A percentile compares a stretch with the other conserved stretches of the same genome.
phyloP scores from a whole-genome alignment of 2,329 filamentous ascomycete species.

The Apiospora marii region DNA sequence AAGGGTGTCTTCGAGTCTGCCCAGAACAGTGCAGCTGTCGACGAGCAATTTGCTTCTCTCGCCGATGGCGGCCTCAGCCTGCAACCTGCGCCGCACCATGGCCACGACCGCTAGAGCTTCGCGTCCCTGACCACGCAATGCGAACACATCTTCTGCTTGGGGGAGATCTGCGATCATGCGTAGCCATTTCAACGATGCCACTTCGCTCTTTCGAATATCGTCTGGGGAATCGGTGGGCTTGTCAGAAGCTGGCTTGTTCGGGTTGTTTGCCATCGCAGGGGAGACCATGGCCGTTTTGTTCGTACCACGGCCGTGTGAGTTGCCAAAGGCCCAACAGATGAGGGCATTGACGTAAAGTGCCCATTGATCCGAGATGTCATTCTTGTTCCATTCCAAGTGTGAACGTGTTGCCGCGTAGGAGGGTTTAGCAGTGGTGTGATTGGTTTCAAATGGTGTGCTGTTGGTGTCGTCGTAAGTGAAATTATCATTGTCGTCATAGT shows the following conservation, averaged over 20 bases:
- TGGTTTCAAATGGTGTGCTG: neutral
- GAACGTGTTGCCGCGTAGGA: neutral
- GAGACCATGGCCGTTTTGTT: conserved; percentile 12
- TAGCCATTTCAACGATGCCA: conserved; percentile 43
- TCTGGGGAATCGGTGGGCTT: conserved; percentile 36
- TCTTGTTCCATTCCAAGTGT: conserved; percentile 56
- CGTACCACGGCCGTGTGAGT: conserved; percentile 32
- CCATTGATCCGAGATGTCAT: conserved; percentile 82
- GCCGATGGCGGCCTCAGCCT: conserved; percentile 55
- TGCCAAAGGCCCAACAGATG: conserved; percentile 66
- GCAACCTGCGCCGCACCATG: conserved; percentile 55
- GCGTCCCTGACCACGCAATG: conserved; percentile 46
- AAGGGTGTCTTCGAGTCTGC: conserved; percentile 56
- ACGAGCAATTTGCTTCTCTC: conserved; percentile 58
- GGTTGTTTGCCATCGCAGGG: neutral
- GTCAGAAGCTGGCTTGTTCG: conserved; percentile 29
- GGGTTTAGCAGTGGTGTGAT: neutral
- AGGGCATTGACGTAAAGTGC: conserved; percentile 69
- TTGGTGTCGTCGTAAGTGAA: conserved; percentile 5
- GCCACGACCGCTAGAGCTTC: conserved; percentile 56
- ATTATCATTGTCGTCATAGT: conserved; percentile 29
- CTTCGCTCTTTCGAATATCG: conserved; percentile 47
- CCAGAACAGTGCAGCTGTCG: conserved; percentile 61
- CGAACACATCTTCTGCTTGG: conserved; percentile 47
- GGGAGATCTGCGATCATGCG: conserved; percentile 50